Base-by-base conservation (phyloP, 1,139 yeast species). In the Yamadazyma membranifaciens region DNA sequence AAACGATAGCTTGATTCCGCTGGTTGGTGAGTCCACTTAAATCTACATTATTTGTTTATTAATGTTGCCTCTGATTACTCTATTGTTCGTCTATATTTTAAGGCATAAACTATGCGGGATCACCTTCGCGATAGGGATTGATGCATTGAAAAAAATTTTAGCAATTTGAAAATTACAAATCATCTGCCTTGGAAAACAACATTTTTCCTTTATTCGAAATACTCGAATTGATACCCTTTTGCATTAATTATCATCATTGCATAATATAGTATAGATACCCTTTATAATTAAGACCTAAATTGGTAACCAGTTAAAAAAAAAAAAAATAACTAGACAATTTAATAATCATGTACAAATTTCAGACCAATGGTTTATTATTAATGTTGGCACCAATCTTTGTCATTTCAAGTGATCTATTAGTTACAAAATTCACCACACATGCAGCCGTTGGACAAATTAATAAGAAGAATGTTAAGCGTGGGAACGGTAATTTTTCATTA, bases 331-430 rank as follows among this genome's bases (percentile, higher is more conserved):
- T 20, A 20, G 7, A 20, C 24, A n/a, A n/a, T n/a, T n/a, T n/a
- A n/a, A n/a, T n/a, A n/a, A n/a, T n/a, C n/a, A 36, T 36, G 39
- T 17, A 24, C 26, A 36, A 36, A 26, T 36, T 36, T 31, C 39
- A 45, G 31, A 45, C 52, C 10, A 56, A 57, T 38, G 51, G 60
- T n/a, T 46, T 50, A 3, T 46, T 59, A 15, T 50, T 58, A 37
- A 47, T 57, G 38, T 46, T 60, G 30, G 61, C 62, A 2, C 65
- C 65, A 11, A 46, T 56, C 5, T 58, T 60, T 38, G 46, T 60
- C 22, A 42, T 60, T 3, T 52, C 61, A 2, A 52, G 62, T 25
- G 65, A 60, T 33, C 50, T 56, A 11, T 45, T 60, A 6, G 60
- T 55, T 2, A 46, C 57, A 11, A 51, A 50, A 31, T 56, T 50